phyloP scores from a whole-genome alignment of 805 yeast species.

The Wickerhamiella allomyrinae region DNA sequence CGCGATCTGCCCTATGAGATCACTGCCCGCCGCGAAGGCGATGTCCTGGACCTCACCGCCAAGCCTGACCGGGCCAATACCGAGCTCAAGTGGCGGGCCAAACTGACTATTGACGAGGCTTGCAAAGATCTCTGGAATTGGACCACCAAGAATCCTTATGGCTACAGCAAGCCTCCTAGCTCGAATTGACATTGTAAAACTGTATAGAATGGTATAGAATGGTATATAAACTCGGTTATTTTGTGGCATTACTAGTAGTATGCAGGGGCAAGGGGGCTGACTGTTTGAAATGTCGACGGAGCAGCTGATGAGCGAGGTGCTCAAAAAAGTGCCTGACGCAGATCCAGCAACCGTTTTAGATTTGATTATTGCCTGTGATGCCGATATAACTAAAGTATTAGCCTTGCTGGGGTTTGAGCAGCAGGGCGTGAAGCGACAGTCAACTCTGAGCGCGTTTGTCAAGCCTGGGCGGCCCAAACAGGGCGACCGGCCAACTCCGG shows the following conservation, averaged over 20 bases:
- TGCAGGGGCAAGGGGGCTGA: no score
- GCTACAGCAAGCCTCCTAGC: no score
- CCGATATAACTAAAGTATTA: constrained; percentile 33
- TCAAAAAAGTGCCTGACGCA: constrained; percentile 30
- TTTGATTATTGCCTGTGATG: constrained; percentile 38
- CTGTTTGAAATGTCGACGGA: constrained; percentile 16
- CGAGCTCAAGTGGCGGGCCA: constrained; percentile 54
- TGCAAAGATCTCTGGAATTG: constrained; percentile 67
- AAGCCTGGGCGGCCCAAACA: background rate
- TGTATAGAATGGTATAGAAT: no score
- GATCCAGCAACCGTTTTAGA: constrained; percentile 34
- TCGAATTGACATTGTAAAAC: no score
- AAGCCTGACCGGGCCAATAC: constrained; percentile 48
- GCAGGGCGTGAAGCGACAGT: constrained; percentile 10
- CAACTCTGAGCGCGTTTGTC: constrained; percentile 1
- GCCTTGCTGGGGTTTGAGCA: constrained; percentile 24
- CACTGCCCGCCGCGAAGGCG: constrained; percentile 59
- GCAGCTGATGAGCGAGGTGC: constrained; percentile 13
- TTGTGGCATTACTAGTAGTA: no score
- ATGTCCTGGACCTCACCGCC: constrained; percentile 63
- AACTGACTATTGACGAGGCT: constrained; percentile 42
- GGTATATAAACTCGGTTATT: no score
- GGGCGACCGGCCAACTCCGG: background rate
- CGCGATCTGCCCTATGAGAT: constrained; percentile 48
- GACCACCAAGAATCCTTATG: constrained; percentile 55